phyloP scores from a whole-genome alignment of 192 early-diverging fungal species.

The Backusella tuberculispora region DNA sequence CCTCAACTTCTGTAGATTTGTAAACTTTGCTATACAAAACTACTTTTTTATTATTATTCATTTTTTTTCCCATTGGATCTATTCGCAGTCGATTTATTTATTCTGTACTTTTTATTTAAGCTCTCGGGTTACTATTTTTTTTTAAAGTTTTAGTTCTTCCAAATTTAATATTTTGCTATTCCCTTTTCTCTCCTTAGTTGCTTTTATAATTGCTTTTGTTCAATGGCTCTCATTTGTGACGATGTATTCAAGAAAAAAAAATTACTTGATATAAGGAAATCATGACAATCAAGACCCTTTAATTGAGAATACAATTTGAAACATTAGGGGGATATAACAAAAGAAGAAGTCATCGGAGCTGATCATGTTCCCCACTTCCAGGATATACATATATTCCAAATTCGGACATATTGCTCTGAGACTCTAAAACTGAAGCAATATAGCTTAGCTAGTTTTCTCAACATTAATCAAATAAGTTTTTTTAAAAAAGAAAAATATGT shows the following conservation, averaged over 20 bases:
- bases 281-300: neutral
- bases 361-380: neutral
- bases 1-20: neutral
- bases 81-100: neutral
- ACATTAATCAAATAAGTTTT: neutral
- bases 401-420: neutral
- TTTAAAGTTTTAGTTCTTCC: constrained; percentile 12
- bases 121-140: neutral
- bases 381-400: neutral
- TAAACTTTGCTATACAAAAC: neutral
- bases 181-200: neutral
- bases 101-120: neutral
- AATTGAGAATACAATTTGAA: neutral
- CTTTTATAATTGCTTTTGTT: neutral
- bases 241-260: neutral
- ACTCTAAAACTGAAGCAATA: neutral
- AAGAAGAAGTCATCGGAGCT: neutral
- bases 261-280: neutral
- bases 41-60: neutral
- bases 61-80: neutral
- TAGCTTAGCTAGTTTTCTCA: neutral
- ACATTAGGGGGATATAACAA: neutral
- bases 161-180: neutral
- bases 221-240: neutral
- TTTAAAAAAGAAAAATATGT: neutral